Evolutionary conservation across 1,284 basidiomycete genomes (phyloP).

Genomic region (Moniliella sp.): DNA sequence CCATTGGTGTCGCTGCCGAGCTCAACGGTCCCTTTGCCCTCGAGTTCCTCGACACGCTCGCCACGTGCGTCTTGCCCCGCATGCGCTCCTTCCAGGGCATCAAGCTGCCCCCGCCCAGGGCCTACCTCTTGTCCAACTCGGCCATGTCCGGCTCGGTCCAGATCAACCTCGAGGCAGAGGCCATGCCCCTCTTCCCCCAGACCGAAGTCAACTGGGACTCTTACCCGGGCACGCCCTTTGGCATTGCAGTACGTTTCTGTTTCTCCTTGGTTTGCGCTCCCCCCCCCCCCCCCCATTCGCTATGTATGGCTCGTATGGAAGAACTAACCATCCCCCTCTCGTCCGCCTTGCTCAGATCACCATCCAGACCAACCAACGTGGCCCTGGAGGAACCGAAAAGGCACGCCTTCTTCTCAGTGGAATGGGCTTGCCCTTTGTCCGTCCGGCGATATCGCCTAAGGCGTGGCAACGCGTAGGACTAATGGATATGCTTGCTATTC

Average conservation of each 20-base stretch:
- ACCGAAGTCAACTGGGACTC: conserved; percentile 31
- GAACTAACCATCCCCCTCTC: background rate
- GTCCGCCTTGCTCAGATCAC: conserved; percentile 10
- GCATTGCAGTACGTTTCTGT: conserved; percentile 22
- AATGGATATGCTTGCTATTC: no score
- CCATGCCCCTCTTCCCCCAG: conserved; percentile 68
- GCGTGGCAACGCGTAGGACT: no score
- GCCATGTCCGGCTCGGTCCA: conserved; percentile 66
- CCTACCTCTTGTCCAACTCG: conserved; percentile 37
- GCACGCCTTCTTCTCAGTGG: conserved; percentile 24
- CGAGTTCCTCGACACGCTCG: conserved; percentile 66
- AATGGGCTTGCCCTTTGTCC: conserved; percentile 25
- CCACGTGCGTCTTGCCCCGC: conserved; percentile 81
- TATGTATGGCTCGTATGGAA: background rate
- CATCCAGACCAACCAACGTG: conserved; percentile 29
- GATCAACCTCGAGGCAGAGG: conserved; percentile 61
- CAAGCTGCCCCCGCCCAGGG: conserved; percentile 42
- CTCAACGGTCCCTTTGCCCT: conserved; percentile 75
- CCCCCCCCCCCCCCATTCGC: no score
- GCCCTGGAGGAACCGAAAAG: conserved; percentile 21
- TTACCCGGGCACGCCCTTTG: conserved; percentile 22
- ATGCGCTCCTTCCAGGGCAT: conserved; percentile 73
- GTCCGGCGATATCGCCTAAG: no score
- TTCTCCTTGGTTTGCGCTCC: no score
- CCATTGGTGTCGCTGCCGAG: conserved; percentile 70